Evolutionary conservation across 2,329 filamentous ascomycete genomes (phyloP).

Genomic region (Alternaria ventricosa): DNA sequence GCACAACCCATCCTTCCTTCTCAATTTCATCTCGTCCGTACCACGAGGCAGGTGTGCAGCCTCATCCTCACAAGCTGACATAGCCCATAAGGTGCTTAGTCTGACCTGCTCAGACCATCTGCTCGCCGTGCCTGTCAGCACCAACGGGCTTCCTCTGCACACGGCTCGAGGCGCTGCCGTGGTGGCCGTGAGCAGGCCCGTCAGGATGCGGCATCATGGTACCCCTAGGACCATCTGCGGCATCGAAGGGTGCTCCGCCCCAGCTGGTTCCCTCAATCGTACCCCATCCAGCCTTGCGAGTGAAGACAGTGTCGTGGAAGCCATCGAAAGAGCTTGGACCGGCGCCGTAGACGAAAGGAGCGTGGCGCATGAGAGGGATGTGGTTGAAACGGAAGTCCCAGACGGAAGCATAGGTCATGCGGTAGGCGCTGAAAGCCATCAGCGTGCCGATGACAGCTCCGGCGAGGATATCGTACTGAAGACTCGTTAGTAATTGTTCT

Average conservation of each 20-base stretch:
- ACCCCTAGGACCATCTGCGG: constrained; percentile 45
- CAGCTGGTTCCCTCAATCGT: constrained; percentile 47
- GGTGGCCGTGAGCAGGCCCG: constrained; percentile 31
- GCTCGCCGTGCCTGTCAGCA: constrained; percentile 16
- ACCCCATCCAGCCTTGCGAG: constrained; percentile 68
- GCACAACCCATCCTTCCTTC: neutral
- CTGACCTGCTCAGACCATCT: constrained; percentile 7
- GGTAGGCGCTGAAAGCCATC: constrained; percentile 69
- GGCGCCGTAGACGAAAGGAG: constrained; percentile 61
- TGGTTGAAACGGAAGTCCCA: constrained; percentile 75
- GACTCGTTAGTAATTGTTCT: neutral
- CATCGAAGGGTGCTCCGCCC: constrained; percentile 54
- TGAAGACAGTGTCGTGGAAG: constrained; percentile 64
- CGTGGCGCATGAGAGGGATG: constrained; percentile 66
- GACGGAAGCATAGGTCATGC: constrained; percentile 71
- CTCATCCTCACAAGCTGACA: neutral
- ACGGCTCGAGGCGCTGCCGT: constrained; percentile 24
- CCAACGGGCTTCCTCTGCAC: constrained; percentile 42
- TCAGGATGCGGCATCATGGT: constrained; percentile 40
- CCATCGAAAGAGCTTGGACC: constrained; percentile 49
- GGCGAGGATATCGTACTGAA: constrained; percentile 73
- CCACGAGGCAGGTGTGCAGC: neutral
- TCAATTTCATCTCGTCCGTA: neutral
- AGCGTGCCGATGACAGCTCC: constrained; percentile 70
- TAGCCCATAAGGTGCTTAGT: neutral